Evolutionary conservation across 768 basidiomycete genomes (phyloP), one percentile per base, ranked within the genome.

Genomic region (Lactifluus echinatus): DNA sequence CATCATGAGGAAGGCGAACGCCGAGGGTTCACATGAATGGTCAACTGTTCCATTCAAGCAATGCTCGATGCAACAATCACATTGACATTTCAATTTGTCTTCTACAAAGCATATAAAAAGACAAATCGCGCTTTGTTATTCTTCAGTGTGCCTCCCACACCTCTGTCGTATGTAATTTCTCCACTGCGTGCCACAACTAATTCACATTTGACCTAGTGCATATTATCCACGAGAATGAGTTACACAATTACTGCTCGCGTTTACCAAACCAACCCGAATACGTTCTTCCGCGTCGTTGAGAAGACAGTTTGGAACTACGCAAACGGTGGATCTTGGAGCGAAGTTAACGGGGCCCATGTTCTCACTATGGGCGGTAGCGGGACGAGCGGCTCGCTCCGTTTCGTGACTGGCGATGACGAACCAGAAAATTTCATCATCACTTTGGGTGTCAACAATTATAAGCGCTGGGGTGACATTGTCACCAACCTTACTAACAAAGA

Each of bases 401-500:
- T 75, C 63, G 29, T 37, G 29, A 59, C 64, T 7, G 65, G 66
- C 45, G 63, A 48, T 8, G 69, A 65, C 54, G 72, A 74, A n/a
- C n/a, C n/a, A n/a, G n/a, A n/a, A 50, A 55, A 45, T 11, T 69
- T 73, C 67, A 49, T 73, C 26, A 60, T 72, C 58, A 66, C 66
- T 14, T 37, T 75, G 23, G 75, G 76, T 1, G 66, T 75, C 24
- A 70, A 76, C 67, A 71, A 72, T 66, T 68, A 70, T 65, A 69
- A 68, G 57, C 63, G 68, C 6, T 76, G 75, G 75, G 65, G 67
- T 64, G 73, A 75, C 58, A 67, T 71, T 39, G 65, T 74, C 51
- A 66, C 73, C 3, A 65, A 70, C 49, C 66, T 74, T 34, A 24
- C 15, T 6, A 23, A 8, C 19, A 36, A 24, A 4, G 8, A 59